Evolutionary conservation across 257 asterid genomes (phyloP), one percentile per base, ranked within the genome.

Genomic region (Solanum lycopersicoides): DNA sequence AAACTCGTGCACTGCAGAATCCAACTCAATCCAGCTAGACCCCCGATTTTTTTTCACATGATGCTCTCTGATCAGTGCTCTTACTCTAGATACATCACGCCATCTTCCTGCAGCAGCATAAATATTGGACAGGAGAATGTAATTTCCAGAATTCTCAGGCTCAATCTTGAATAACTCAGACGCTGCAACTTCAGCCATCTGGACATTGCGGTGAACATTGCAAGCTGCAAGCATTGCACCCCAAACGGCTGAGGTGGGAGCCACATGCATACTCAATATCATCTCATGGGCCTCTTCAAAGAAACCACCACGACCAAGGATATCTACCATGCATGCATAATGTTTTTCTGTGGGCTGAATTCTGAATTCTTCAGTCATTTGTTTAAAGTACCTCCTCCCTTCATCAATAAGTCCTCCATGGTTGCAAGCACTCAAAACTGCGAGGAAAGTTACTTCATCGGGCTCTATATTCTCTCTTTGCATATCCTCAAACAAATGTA

Each of bases 21-120:
- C 88, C 37, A 89, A 79, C 77, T 65, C 88, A 85, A 87, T 87
- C 75, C 86, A 87, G 83, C 88, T 82, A 82, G 85, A 82, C 12
- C 85, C 88, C 35, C 83, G 65, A 25, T 66, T 87, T 73, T 87
- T 66, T 60, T 60, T 80, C 39, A 83, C 45, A 3, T 82, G 69
- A 53, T 47, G 83, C 37, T 59, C 86, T 69, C 82, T 72, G 18
- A 84, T 30, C n/a, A 89, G 30, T 75, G 83, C 47, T 73, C 86
- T 72, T 72, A 83, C 56, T 34, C 88, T 86, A 68, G 86, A 69
- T 53, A 87, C 86, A 74, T 86, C 89, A 35, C 3, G 20, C 89
- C 73, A 87, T 35, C 85, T 84, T 18, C 75, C 85, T 65, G 34
- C 79, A 75, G 59, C 84, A 83, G 84, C 76, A 76, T 87, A 87